Conservation (phyloP, 257 asterid genomes). For the Voacanga thouarsii region DNA sequence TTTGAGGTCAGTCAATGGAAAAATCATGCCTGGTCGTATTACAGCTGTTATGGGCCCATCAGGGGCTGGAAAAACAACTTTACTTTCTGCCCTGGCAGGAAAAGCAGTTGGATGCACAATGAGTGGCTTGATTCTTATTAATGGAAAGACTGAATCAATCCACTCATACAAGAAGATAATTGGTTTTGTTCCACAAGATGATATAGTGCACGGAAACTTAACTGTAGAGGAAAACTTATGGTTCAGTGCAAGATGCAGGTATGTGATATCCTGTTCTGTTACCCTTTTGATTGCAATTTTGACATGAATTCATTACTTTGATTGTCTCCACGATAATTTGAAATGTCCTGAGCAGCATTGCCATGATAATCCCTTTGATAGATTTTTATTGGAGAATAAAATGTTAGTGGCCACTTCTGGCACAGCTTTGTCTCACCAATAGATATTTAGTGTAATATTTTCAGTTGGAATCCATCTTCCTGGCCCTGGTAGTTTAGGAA, state of each 20-base stretch:
- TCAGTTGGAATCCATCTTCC: neutral
- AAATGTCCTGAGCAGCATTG: neutral
- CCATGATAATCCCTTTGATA: neutral
- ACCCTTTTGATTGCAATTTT: slow-evolving; percentile 1
- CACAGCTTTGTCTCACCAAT: neutral
- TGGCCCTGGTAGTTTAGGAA: neutral
- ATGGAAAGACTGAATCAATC: slow-evolving; percentile 63
- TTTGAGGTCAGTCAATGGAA: slow-evolving; percentile 73
- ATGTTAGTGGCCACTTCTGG: neutral
- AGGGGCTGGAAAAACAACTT: slow-evolving; percentile 96
- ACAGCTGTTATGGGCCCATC: slow-evolving; percentile 99
- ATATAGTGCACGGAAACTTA: slow-evolving; percentile 90
- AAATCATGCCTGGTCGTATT: slow-evolving; percentile 73
- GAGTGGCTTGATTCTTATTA: slow-evolving; percentile 61
- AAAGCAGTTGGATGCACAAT: slow-evolving; percentile 78
- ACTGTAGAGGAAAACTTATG: slow-evolving; percentile 97
- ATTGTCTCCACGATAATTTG: neutral
- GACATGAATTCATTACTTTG: neutral
- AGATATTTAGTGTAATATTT: neutral
- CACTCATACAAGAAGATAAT: slow-evolving; percentile 76
- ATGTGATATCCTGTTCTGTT: slow-evolving; percentile 11
- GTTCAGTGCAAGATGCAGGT: slow-evolving; percentile 98
- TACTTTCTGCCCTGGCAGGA: slow-evolving; percentile 94
- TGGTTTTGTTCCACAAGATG: slow-evolving; percentile 97
- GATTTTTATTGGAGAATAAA: neutral